A percentile compares a stretch with the other conserved stretches of the same genome.
These are phyloP conservation scores for Solanum lignicaule DNA, from an alignment of 257 asterid genomes.

Conservation along the genomic window DNA sequence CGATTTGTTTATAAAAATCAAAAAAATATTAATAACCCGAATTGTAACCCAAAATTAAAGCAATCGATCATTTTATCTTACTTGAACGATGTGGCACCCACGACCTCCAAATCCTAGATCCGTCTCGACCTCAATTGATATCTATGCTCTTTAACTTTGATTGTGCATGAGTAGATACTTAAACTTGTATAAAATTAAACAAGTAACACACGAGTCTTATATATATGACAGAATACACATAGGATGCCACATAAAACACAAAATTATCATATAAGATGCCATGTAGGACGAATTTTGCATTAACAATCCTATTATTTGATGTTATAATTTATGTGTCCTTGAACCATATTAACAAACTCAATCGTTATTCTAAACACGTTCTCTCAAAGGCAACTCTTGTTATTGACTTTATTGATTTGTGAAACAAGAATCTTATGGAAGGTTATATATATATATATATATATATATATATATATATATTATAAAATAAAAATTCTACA, in stretches of 20 bases:
- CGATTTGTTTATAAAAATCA: too few species aligned
- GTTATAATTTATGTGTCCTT: not conserved
- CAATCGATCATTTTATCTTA: too few species aligned
- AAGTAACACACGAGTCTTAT: not conserved
- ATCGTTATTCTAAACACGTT: not conserved
- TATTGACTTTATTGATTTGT: not conserved
- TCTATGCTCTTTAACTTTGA: too few species aligned
- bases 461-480: not conserved
- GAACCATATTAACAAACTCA: not conserved
- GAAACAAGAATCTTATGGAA: not conserved
- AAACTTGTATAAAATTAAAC: too few species aligned
- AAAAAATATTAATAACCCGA: too few species aligned
- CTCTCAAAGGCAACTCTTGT: not conserved
- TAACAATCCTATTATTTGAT: not conserved
- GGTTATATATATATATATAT: not conserved
- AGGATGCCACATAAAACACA: fast-evolving
- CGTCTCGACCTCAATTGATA: not conserved
- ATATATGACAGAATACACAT: too few species aligned
- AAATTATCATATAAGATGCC: not conserved
- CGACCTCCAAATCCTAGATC: too few species aligned
- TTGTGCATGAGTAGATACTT: too few species aligned
- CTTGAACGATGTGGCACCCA: too few species aligned
- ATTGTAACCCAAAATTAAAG: too few species aligned
- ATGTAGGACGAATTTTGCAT: not conserved
- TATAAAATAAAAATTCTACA: not conserved